Evolutionary conservation across 768 basidiomycete genomes (phyloP).

Genomic region (Sporobolomyces pararoseus): DNA sequence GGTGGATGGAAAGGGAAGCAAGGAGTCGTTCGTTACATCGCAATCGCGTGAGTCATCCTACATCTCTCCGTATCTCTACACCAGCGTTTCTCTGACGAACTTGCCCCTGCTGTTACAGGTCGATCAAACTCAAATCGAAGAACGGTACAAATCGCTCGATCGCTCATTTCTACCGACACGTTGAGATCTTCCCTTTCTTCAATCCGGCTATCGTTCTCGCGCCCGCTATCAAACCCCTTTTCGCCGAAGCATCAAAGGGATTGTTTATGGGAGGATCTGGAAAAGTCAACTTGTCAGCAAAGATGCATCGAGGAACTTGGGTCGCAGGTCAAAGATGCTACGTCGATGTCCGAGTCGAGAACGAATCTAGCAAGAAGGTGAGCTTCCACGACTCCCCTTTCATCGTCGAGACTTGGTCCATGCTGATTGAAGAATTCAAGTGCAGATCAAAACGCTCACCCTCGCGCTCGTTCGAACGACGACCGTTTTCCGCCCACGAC

Average conservation of each 20-base stretch:
- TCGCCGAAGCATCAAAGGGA: conserved; percentile 57
- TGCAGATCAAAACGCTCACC: conserved; percentile 61
- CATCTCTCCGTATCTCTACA: neutral
- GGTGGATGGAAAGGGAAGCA: conserved; percentile 57
- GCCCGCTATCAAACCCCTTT: conserved; percentile 60
- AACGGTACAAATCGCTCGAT: conserved; percentile 63
- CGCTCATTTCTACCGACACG: conserved; percentile 81
- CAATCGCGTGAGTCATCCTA: conserved; percentile 62
- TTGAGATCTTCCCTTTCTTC: conserved; percentile 73
- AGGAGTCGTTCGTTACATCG: conserved; percentile 74
- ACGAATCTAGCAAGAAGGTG: conserved; percentile 57
- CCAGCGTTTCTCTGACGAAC: neutral
- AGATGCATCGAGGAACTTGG: conserved; percentile 70
- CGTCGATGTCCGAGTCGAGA: conserved; percentile 63
- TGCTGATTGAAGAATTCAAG: neutral
- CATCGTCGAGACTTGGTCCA: neutral
- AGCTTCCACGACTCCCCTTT: neutral
- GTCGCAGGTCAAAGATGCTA: conserved; percentile 74
- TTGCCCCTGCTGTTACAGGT: conserved; percentile 54
- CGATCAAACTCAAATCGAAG: conserved; percentile 69
- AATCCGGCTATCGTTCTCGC: conserved; percentile 62
- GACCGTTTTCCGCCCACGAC: conserved; percentile 62
- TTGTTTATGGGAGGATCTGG: conserved; percentile 64
- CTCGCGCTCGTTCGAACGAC: conserved; percentile 65
- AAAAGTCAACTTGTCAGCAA: conserved; percentile 63